phyloP scores from a whole-genome alignment of 257 asterid genomes.

The Fraxinus anomala region DNA sequence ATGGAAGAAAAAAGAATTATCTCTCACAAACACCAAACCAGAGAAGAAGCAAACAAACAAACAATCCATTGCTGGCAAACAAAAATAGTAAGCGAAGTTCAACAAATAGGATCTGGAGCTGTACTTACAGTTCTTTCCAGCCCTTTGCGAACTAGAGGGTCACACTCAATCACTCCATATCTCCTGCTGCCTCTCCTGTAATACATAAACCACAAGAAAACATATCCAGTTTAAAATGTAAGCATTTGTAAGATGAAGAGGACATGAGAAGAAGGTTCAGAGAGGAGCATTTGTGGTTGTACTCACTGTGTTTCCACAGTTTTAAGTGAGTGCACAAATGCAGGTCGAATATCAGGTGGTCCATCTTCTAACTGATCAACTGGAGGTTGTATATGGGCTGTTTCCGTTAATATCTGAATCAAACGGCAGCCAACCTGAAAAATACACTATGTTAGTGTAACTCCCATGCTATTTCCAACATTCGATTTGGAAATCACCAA shows the following conservation, averaged over 20 bases:
- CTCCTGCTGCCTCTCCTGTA: constrained; percentile 72
- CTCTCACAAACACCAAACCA: constrained; percentile 11
- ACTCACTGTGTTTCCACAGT: constrained; percentile 77
- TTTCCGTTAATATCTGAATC: constrained; percentile 76
- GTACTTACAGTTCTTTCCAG: constrained; percentile 82
- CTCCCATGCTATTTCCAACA: constrained; percentile 25
- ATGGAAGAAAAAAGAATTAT: constrained; percentile 25
- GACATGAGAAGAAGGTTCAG: constrained; percentile 1
- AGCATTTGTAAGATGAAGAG: constrained; percentile 14
- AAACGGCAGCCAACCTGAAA: constrained; percentile 85
- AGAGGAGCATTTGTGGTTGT: constrained; percentile 18
- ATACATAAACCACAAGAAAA: background rate
- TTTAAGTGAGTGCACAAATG: constrained; percentile 77
- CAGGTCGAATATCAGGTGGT: constrained; percentile 90
- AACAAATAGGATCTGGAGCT: background rate
- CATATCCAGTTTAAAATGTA: constrained; percentile 12
- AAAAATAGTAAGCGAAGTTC: background rate
- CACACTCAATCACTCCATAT: constrained; percentile 94
- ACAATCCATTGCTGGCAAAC: background rate
- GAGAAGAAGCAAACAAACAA: constrained; percentile 4
- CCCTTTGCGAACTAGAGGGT: constrained; percentile 91
- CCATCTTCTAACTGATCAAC: constrained; percentile 64
- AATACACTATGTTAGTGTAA: constrained; percentile 22
- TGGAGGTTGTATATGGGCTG: constrained; percentile 91
- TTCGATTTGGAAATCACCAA: constrained; percentile 8